These are phyloP conservation scores for Prinsepia uniflora DNA, from an alignment of 306 rosid genomes.

Conservation along the genomic window DNA sequence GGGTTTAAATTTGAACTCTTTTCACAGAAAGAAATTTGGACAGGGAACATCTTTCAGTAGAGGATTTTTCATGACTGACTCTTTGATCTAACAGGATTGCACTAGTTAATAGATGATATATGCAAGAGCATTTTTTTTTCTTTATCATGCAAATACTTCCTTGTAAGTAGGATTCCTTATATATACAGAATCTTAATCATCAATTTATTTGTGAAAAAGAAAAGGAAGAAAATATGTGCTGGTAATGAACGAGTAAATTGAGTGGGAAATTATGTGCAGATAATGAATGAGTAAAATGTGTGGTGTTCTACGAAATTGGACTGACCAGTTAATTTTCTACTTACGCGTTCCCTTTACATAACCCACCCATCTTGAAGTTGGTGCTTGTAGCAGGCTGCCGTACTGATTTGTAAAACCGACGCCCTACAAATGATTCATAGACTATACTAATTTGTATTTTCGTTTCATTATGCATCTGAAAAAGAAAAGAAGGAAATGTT, in stretches of 20 bases:
- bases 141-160: not conserved
- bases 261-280: not conserved
- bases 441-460: not conserved
- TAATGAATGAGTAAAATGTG: not conserved
- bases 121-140: not conserved
- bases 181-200: not conserved
- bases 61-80: not conserved
- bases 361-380: not conserved
- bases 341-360: not conserved
- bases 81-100: not conserved
- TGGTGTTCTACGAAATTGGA: not conserved
- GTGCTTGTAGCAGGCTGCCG: not conserved
- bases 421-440: not conserved
- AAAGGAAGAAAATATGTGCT: not conserved
- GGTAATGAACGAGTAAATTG: not conserved
- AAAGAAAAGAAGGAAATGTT: not conserved
- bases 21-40: not conserved
- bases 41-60: not conserved
- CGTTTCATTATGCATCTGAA: not conserved
- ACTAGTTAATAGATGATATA: not conserved
- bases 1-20: not conserved
- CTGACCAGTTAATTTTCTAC: not conserved
- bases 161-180: not conserved
- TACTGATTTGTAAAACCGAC: not conserved
- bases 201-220: not conserved